These are phyloP conservation scores for Agaricus bisporus DNA, from an alignment of 768 basidiomycete genomes.

Conservation along the genomic window DNA sequence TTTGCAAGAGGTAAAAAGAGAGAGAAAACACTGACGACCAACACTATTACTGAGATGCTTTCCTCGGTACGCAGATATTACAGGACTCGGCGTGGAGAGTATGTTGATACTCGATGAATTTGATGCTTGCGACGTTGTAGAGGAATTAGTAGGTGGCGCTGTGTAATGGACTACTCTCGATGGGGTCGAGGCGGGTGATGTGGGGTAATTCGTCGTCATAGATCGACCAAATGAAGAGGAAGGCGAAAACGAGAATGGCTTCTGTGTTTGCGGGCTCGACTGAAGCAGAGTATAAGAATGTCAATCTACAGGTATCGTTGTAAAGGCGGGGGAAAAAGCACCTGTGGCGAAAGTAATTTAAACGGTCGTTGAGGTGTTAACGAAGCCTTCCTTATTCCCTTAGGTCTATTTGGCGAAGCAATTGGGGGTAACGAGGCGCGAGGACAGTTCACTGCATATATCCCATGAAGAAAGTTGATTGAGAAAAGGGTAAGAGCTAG, in stretches of 20 bases:
- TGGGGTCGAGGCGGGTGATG: conserved; percentile 36
- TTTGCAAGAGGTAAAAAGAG: not conserved
- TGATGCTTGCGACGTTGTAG: conserved; percentile 27
- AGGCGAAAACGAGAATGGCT: conserved; percentile 34
- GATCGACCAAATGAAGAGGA: conserved; percentile 26
- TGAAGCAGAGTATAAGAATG: conserved; percentile 10
- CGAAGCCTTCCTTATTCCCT: conserved; percentile 14
- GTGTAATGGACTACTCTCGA: conserved; percentile 32
- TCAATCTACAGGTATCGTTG: not conserved
- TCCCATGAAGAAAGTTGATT: conserved; percentile 35
- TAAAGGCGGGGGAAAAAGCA: conserved; percentile 15
- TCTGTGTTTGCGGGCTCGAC: conserved; percentile 38
- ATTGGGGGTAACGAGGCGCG: conserved; percentile 27
- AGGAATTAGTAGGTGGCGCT: conserved; percentile 19
- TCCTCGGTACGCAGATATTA: conserved; percentile 36
- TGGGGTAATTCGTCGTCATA: conserved; percentile 22
- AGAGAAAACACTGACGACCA: conserved; percentile 27
- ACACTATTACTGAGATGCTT: conserved; percentile 28
- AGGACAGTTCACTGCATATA: conserved; percentile 39
- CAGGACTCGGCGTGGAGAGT: conserved; percentile 34
- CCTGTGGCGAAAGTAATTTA: conserved; percentile 35
- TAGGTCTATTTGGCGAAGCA: conserved; percentile 27
- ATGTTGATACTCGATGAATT: conserved; percentile 23
- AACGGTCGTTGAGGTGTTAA: conserved; percentile 30
- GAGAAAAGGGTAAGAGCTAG: conserved; percentile 24